Conservation (phyloP, 345 rosid genomes). For the Salix exigua region DNA sequence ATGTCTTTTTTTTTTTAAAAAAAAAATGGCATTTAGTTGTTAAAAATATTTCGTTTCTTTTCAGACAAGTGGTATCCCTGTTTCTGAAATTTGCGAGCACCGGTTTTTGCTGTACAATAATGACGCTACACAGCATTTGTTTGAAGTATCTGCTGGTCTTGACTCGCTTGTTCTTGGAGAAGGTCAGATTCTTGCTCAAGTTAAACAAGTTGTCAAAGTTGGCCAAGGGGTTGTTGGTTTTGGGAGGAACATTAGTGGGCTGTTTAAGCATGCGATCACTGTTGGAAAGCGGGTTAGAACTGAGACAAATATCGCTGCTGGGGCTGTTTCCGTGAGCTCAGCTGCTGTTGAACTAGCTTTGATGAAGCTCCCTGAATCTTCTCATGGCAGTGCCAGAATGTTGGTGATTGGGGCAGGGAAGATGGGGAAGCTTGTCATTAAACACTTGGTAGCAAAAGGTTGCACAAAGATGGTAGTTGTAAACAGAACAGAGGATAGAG, state of each 20-base stretch:
- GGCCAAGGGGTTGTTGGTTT: constrained; percentile 53
- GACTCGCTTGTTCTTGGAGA: constrained; percentile 56
- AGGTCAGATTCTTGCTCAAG: constrained; percentile 53
- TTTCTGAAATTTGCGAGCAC: constrained; percentile 56
- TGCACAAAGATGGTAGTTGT: constrained; percentile 45
- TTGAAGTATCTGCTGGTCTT: constrained; percentile 93
- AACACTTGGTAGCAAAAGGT: constrained; percentile 52
- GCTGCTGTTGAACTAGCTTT: constrained; percentile 49
- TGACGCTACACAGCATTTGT: constrained; percentile 79
- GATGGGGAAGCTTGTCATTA: constrained; percentile 55
- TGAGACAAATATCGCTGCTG: constrained; percentile 45
- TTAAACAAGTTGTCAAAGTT: constrained; percentile 49
- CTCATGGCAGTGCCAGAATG: constrained; percentile 38
- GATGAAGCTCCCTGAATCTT: constrained; percentile 41
- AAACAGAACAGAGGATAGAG: constrained; percentile 70
- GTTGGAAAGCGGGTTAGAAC: constrained; percentile 51
- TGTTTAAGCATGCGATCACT: constrained; percentile 46
- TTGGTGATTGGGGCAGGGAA: constrained; percentile 50
- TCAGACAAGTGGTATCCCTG: constrained; percentile 55
- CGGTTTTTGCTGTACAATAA: constrained; percentile 80
- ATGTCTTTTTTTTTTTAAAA: too few species aligned
- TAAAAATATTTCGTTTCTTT: constrained; percentile 10
- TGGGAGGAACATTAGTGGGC: constrained; percentile 48
- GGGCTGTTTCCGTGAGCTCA: constrained; percentile 50
- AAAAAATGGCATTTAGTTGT: background rate